phyloP scores from a whole-genome alignment of 2,329 filamentous ascomycete species.

The Talaromyces sp. region DNA sequence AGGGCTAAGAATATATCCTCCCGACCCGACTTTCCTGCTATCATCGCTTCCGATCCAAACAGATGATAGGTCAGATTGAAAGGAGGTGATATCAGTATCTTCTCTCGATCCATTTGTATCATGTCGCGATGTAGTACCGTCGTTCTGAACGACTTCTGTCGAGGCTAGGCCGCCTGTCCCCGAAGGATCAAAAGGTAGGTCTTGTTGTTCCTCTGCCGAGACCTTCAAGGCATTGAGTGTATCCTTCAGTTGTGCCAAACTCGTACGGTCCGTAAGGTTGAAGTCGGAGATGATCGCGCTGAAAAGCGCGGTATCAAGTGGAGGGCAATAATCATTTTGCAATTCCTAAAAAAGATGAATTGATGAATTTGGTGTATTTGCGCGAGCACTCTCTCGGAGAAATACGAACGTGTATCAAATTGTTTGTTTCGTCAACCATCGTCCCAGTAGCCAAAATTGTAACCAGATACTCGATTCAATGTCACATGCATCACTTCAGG shows the following conservation, averaged over 20 bases:
- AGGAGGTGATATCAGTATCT: conserved; percentile 47
- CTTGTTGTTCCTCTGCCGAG: conserved; percentile 65
- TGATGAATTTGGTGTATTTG: not conserved
- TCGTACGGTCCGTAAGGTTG: conserved; percentile 52
- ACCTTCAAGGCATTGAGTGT: conserved; percentile 62
- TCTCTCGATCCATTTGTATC: conserved; percentile 36
- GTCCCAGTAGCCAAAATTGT: conserved; percentile 19
- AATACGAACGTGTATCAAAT: conserved; percentile 8
- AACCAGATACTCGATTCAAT: conserved; percentile 12
- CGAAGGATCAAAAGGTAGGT: conserved; percentile 67
- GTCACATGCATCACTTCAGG: conserved; percentile 8
- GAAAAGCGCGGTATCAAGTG: conserved; percentile 72
- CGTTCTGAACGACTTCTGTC: conserved; percentile 22
- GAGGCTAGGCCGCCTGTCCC: conserved; percentile 54
- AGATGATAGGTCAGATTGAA: conserved; percentile 44
- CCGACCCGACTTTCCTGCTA: conserved; percentile 1
- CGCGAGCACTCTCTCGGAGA: not conserved
- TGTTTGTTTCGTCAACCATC: conserved; percentile 21
- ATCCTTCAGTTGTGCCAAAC: conserved; percentile 52
- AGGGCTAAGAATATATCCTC: conserved; percentile 24
- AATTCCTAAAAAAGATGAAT: conserved; percentile 27
- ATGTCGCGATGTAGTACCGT: conserved; percentile 26
- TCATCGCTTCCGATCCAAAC: conserved; percentile 25
- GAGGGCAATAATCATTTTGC: conserved; percentile 66
- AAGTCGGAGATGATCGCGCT: conserved; percentile 71